A percentile compares a stretch with the other conserved stretches of the same genome.
These are phyloP conservation scores for Alnus rubra DNA, from an alignment of 306 rosid genomes.

Conservation along the genomic window DNA sequence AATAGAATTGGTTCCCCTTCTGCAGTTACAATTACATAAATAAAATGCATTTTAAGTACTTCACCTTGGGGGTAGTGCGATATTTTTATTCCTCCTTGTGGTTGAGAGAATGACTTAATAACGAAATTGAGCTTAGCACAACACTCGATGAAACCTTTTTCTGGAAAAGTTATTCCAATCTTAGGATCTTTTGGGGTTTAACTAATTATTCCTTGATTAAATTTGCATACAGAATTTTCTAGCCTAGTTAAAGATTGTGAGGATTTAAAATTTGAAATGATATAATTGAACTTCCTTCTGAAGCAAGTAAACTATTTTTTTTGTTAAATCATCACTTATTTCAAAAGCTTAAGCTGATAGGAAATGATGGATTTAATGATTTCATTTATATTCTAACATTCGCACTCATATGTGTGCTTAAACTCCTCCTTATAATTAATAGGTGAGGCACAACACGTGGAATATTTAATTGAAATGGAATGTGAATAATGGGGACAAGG, in stretches of 20 bases:
- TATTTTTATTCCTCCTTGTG: not conserved
- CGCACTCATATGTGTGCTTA: no score
- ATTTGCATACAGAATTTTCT: not conserved
- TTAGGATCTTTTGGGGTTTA: conserved; percentile 7
- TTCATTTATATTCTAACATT: no score
- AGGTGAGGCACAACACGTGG: no score
- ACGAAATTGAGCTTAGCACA: not conserved
- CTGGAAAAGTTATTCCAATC: not conserved
- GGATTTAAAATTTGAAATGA: not conserved
- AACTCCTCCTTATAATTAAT: no score
- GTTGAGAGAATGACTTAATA: not conserved
- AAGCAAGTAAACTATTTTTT: not conserved
- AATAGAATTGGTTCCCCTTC: not conserved
- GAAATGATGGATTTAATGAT: no score
- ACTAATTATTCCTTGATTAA: not conserved
- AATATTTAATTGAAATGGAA: no score
- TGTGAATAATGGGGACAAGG: no score
- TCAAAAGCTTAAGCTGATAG: no score
- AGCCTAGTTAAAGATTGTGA: not conserved
- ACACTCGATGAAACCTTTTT: not conserved
- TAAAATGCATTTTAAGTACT: not conserved
- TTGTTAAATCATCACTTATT: no score
- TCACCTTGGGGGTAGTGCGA: not conserved
- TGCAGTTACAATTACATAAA: not conserved
- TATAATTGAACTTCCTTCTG: not conserved